phyloP scores from a whole-genome alignment of 108 stramenopile genomes.

The Cylindrotheca fusiformis region DNA sequence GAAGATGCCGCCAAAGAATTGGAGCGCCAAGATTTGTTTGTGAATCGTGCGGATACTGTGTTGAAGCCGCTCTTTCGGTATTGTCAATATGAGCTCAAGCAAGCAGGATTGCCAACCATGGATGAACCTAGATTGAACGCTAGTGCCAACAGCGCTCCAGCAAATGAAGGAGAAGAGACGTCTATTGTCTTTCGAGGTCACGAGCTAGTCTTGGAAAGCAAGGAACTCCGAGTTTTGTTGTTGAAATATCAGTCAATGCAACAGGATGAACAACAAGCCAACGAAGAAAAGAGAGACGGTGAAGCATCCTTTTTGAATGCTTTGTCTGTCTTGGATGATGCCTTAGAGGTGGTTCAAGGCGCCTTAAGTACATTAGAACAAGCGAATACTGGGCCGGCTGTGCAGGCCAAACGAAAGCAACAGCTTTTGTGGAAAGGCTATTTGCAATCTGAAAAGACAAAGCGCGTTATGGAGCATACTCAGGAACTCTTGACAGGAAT shows the following conservation, averaged over 20 bases:
- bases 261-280: conserved; percentile 14
- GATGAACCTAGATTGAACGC: conserved; percentile 29
- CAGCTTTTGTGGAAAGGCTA: conserved; percentile 57
- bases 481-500: conserved; percentile 2
- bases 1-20: conserved; percentile 32
- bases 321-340: conserved; percentile 75
- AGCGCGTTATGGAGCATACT: conserved; percentile 42
- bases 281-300: conserved; percentile 6
- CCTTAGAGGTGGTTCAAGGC: conserved; percentile 41
- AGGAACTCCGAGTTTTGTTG: conserved; percentile 38
- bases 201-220: conserved; percentile 50
- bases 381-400: conserved; percentile 65
- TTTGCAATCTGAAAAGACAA: conserved; percentile 59
- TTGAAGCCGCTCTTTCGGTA: conserved; percentile 70
- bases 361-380: conserved; percentile 43
- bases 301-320: conserved; percentile 51
- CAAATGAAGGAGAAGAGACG: neutral
- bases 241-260: conserved; percentile 36
- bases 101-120: conserved; percentile 26
- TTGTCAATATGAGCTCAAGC: conserved; percentile 72
- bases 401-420: conserved; percentile 66
- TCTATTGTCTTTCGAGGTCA: conserved; percentile 59
- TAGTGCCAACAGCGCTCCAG: neutral
- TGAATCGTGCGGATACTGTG: conserved; percentile 64
- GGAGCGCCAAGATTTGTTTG: conserved; percentile 72